These are phyloP conservation scores for Elsinoe necatrix DNA, from an alignment of 2,329 filamentous ascomycete species.

Conservation along the genomic window DNA sequence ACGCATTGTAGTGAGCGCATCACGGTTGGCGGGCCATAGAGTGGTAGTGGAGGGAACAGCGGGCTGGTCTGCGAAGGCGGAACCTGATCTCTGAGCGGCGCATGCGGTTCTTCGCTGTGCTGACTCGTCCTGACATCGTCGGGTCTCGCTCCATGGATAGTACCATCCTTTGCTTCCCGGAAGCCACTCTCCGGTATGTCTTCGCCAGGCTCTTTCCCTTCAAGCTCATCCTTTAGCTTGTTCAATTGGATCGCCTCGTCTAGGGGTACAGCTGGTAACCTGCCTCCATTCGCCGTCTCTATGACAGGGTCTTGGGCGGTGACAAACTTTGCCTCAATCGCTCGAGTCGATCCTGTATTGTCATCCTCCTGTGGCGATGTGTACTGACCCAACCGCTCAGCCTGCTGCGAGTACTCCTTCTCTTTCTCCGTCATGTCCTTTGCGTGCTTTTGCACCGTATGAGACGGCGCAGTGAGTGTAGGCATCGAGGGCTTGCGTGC, in stretches of 20 bases:
- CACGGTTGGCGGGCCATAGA: conserved; percentile 67
- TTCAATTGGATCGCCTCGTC: conserved; percentile 65
- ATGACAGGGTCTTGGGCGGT: conserved; percentile 67
- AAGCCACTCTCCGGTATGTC: conserved; percentile 27
- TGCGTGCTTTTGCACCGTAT: conserved; percentile 22
- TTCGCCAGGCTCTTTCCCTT: conserved; percentile 29
- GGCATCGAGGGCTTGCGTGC: neutral
- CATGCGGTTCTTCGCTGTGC: conserved; percentile 37
- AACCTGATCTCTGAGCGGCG: conserved; percentile 35
- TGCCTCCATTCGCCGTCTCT: conserved; percentile 56
- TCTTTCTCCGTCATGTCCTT: conserved; percentile 30
- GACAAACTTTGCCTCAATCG: conserved; percentile 52
- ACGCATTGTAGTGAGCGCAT: conserved; percentile 58
- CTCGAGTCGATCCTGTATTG: conserved; percentile 42
- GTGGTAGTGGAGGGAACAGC: conserved; percentile 73
- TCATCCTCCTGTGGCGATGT: conserved; percentile 34
- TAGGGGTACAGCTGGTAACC: conserved; percentile 60
- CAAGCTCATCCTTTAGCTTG: conserved; percentile 45
- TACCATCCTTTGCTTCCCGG: conserved; percentile 37
- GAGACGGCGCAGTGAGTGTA: conserved; percentile 2
- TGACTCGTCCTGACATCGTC: conserved; percentile 33
- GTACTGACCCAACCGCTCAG: conserved; percentile 40
- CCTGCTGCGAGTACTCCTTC: conserved; percentile 53
- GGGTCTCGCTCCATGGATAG: conserved; percentile 30
- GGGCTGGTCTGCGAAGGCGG: conserved; percentile 66